Conservation (phyloP, 73 alveolate species). For the Paramecium sexaurelia region DNA sequence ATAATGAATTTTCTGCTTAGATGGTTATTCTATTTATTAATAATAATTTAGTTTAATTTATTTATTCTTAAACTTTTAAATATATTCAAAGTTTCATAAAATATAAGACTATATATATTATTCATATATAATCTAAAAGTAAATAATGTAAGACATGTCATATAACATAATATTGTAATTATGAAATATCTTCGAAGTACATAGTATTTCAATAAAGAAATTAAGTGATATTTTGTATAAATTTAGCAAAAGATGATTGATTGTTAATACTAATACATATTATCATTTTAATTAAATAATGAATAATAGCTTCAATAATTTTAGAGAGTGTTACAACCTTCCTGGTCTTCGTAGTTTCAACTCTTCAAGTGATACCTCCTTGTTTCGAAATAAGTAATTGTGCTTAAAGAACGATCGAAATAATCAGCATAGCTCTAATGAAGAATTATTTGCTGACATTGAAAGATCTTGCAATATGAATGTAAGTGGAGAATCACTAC, state of each 20-base stretch:
- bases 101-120: neutral
- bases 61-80: neutral
- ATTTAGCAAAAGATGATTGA: neutral
- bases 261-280: neutral
- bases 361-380: neutral
- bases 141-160: no score
- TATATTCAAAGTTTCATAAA: neutral
- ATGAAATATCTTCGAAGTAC: no score
- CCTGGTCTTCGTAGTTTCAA: neutral
- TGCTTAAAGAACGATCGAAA: neutral
- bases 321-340: neutral
- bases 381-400: neutral
- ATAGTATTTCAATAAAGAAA: no score
- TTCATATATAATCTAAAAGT: no score
- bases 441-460: slow-evolving; percentile 47
- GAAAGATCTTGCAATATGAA: slow-evolving; percentile 7
- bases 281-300: neutral
- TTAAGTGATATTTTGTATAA: no score
- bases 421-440: slow-evolving; percentile 46
- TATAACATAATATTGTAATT: no score
- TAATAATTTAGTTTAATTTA: neutral
- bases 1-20: neutral
- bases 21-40: neutral
- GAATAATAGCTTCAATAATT: neutral
- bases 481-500: neutral